Evolutionary conservation across 257 asterid genomes (phyloP).

Genomic region (Buddleja alternifolia): DNA sequence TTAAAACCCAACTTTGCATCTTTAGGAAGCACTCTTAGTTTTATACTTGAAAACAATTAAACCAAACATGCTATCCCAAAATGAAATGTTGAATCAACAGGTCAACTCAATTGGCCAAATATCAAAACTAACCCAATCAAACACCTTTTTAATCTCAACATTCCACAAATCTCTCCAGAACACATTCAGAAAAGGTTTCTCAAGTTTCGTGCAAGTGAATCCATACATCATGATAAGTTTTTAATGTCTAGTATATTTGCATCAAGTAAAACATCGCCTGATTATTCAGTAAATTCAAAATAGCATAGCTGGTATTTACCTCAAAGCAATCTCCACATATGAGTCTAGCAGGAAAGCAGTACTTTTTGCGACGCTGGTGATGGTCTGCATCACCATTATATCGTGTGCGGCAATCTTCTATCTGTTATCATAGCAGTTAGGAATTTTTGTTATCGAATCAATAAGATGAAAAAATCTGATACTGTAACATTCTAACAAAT

Average conservation of each 20-base stretch:
- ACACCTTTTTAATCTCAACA: no score
- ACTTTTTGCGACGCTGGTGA: conserved; percentile 87
- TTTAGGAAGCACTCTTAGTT: no score
- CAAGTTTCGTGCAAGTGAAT: no score
- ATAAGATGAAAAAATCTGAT: background rate
- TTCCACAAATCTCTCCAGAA: no score
- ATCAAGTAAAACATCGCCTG: conserved; percentile 4
- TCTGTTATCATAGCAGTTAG: conserved; percentile 47
- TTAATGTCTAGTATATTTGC: conserved; percentile 1
- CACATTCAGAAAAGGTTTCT: no score
- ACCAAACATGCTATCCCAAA: no score
- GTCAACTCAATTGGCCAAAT: no score
- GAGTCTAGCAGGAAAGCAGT: conserved; percentile 96
- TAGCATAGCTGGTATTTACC: conserved; percentile 41
- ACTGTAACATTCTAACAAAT: background rate
- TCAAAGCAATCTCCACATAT: conserved; percentile 96
- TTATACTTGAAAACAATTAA: no score
- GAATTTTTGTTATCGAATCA: background rate
- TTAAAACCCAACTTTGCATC: no score
- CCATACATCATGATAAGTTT: background rate
- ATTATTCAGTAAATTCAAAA: background rate
- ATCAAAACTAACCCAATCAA: no score
- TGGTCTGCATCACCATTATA: conserved; percentile 99
- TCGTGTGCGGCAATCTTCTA: conserved; percentile 95
- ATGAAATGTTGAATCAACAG: no score